Conservation (phyloP, 2,329 filamentous ascomycete genomes). For the Cadophora gregata region DNA sequence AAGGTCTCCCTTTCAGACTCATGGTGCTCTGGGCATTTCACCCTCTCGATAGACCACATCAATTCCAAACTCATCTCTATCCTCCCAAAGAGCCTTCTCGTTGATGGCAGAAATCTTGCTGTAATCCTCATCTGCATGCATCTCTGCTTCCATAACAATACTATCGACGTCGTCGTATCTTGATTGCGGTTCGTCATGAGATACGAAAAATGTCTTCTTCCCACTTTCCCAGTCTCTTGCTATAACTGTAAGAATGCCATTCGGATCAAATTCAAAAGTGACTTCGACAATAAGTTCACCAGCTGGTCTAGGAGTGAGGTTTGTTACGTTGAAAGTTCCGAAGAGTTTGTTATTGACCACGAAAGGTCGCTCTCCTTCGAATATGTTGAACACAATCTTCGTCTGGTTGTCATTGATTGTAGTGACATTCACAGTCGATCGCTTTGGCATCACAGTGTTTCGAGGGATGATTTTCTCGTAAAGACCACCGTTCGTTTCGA, state of each 20-base stretch:
- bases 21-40: not conserved
- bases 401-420: constrained; percentile 60
- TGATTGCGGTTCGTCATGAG: not conserved
- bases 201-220: not conserved
- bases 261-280: constrained; percentile 30
- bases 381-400: constrained; percentile 69
- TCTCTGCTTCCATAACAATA: not conserved
- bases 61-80: constrained; percentile 1
- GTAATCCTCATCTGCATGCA: not conserved
- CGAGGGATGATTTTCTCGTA: constrained; percentile 20
- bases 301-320: constrained; percentile 58
- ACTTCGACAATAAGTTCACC: constrained; percentile 32
- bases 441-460: constrained; percentile 20
- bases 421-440: constrained; percentile 19
- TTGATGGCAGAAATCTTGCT: not conserved
- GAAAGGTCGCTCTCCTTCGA: constrained; percentile 73
- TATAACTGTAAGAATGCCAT: constrained; percentile 26
- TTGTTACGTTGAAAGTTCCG: constrained; percentile 70
- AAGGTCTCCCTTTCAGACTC: not conserved
- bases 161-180: not conserved
- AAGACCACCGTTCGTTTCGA: constrained; percentile 20
- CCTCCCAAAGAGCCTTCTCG: not conserved
- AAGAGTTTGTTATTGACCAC: constrained; percentile 74
- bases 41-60: not conserved
- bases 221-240: constrained; percentile 6